These are phyloP conservation scores for Psilocybe azurescens DNA, from an alignment of 768 basidiomycete genomes.

Conservation along the genomic window DNA sequence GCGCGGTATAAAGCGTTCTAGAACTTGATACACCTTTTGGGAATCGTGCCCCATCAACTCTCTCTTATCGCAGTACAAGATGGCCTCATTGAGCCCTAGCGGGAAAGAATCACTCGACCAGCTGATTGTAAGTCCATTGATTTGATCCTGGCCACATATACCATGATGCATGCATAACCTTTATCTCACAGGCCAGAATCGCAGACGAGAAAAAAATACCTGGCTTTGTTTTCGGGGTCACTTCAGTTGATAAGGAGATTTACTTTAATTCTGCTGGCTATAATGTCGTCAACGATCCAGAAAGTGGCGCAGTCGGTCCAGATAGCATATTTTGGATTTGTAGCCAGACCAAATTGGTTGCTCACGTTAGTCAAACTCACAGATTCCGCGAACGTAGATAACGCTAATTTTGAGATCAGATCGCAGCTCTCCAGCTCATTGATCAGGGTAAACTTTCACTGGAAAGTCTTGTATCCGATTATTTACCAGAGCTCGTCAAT, in stretches of 20 bases:
- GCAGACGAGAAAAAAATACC: constrained; percentile 26
- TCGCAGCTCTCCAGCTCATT: constrained; percentile 35
- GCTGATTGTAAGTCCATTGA: neutral
- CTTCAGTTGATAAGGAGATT: constrained; percentile 31
- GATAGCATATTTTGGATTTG: constrained; percentile 42
- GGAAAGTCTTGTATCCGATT: constrained; percentile 26
- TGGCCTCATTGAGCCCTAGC: neutral
- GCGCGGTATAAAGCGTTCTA: too few relatives aligned
- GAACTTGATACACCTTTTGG: neutral
- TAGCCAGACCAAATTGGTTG: constrained; percentile 40
- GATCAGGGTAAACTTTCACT: constrained; percentile 32
- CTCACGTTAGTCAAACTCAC: constrained; percentile 26
- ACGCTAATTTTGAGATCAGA: constrained; percentile 15
- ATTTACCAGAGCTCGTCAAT: constrained; percentile 33
- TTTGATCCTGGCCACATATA: neutral
- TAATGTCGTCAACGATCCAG: constrained; percentile 29
- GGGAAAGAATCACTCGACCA: neutral
- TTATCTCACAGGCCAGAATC: constrained; percentile 12
- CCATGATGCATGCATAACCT: too few relatives aligned
- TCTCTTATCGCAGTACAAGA: neutral
- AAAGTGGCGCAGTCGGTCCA: constrained; percentile 25
- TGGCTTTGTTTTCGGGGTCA: constrained; percentile 32
- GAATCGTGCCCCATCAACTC: too few relatives aligned
- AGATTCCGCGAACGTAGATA: neutral
- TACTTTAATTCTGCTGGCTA: constrained; percentile 30